Percentiles rank a stretch among this genome's conserved stretches.
These are phyloP conservation scores for Akanthomyces dipterigenus DNA, from an alignment of 2,329 filamentous ascomycete genomes.

Conservation along the genomic window DNA sequence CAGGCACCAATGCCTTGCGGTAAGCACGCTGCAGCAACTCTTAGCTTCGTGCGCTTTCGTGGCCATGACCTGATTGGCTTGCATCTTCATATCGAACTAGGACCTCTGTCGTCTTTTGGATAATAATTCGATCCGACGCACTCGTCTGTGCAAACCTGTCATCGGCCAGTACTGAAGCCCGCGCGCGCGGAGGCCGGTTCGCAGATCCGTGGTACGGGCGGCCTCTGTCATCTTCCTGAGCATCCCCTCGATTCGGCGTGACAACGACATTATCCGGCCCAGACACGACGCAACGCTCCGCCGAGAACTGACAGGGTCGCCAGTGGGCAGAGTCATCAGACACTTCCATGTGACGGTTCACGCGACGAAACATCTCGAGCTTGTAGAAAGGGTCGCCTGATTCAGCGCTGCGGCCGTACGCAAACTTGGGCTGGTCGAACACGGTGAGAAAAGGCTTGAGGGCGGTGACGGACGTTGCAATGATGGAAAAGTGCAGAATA, in stretches of 20 bases:
- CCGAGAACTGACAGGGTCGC: conserved; percentile 5
- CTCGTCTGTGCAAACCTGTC: neutral
- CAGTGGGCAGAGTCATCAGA: conserved; percentile 7
- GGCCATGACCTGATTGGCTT: too few relatives aligned
- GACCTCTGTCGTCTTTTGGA: conserved; percentile 11
- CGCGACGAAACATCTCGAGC: conserved; percentile 9
- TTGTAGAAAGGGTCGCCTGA: neutral
- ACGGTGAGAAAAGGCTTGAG: conserved; percentile 12
- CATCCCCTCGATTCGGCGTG: neutral
- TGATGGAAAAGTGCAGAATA: conserved; percentile 11
- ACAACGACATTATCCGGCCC: neutral
- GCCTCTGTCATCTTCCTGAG: neutral
- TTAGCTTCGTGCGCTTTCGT: neutral
- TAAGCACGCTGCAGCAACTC: neutral
- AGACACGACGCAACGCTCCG: neutral
- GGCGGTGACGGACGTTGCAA: conserved; percentile 9
- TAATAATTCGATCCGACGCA: neutral
- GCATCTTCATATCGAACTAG: conserved; percentile 1
- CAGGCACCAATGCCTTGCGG: too few relatives aligned
- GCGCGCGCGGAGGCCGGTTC: neutral
- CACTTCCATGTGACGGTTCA: neutral
- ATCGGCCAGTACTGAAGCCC: neutral
- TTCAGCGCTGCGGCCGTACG: neutral
- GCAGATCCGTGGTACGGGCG: neutral
- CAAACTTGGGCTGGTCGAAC: neutral